Evolutionary conservation across 2,329 filamentous ascomycete species (phyloP).

Genomic region (Trichoderma hamatum): DNA sequence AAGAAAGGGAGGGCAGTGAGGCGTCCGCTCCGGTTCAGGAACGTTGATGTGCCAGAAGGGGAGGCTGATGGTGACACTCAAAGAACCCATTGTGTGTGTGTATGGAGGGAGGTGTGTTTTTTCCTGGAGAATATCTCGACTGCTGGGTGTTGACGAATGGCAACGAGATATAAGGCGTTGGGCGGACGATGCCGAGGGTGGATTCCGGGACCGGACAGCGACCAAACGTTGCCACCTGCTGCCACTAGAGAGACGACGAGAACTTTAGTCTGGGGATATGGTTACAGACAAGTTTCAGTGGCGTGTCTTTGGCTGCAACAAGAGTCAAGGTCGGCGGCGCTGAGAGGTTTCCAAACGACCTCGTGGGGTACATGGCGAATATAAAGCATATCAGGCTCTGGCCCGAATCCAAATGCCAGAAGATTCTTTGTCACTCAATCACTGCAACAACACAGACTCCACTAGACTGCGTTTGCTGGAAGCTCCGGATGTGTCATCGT

Average conservation of each 20-base stretch:
- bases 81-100: constrained; percentile 42
- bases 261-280: not conserved
- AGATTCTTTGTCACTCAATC: constrained; percentile 4
- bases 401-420: not conserved
- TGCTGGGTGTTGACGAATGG: not conserved
- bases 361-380: constrained; percentile 11
- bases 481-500: constrained; percentile 23
- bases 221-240: constrained; percentile 12
- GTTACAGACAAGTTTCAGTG: not conserved
- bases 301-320: not conserved
- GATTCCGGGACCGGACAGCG: constrained; percentile 14
- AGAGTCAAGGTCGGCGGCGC: not conserved
- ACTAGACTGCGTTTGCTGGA: constrained; percentile 12
- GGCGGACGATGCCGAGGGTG: not conserved
- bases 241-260: not conserved
- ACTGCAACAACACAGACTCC: constrained; percentile 11
- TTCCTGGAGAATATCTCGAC: not conserved
- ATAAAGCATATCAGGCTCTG: not conserved
- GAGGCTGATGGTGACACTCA: constrained; percentile 33
- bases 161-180: not conserved
- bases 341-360: not conserved
- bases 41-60: constrained; percentile 88
- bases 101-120: not conserved
- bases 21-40: constrained; percentile 61
- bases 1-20: constrained; percentile 73